Percentiles rank a stretch among this genome's conserved stretches.
These are phyloP conservation scores for Maudiozyma saulgeensis DNA, from an alignment of 805 yeast genomes.

Conservation along the genomic window DNA sequence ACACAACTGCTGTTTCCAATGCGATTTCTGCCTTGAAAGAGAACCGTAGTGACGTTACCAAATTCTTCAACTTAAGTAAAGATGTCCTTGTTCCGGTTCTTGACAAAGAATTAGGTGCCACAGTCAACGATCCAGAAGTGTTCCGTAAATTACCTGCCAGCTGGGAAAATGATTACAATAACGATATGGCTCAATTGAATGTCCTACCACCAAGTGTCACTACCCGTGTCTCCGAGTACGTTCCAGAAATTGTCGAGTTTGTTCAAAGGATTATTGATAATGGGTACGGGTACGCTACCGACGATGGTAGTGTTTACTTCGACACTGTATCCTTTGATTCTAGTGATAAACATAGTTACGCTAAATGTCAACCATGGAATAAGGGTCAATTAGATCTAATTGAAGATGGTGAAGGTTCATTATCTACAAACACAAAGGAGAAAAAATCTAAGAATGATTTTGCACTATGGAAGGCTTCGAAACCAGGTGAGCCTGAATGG, in stretches of 20 bases:
- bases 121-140: conserved; percentile 75
- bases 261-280: conserved; percentile 65
- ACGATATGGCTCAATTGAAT: conserved; percentile 77
- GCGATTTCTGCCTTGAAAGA: conserved; percentile 32
- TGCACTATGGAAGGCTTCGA: conserved; percentile 93
- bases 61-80: conserved; percentile 41
- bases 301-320: conserved; percentile 92
- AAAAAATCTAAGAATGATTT: conserved; percentile 78
- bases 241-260: conserved; percentile 81
- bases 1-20: conserved; percentile 54
- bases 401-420: conserved; percentile 91
- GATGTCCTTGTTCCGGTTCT: conserved; percentile 67
- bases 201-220: conserved; percentile 79
- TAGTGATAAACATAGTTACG: conserved; percentile 68
- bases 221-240: conserved; percentile 90
- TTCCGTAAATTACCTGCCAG: conserved; percentile 74
- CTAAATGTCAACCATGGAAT: conserved; percentile 97
- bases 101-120: conserved; percentile 62
- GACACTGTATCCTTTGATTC: conserved; percentile 77
- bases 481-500: conserved; percentile 97
- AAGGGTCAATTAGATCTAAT: conserved; percentile 79
- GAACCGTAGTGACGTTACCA: conserved; percentile 17
- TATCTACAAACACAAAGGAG: conserved; percentile 43
- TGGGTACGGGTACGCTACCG: conserved; percentile 76
- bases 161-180: conserved; percentile 81